A percentile compares a stretch with the other conserved stretches of the same genome.
Evolutionary conservation across 1,284 basidiomycete species (phyloP).

Genomic region (Veloporphyrellus conicus): DNA sequence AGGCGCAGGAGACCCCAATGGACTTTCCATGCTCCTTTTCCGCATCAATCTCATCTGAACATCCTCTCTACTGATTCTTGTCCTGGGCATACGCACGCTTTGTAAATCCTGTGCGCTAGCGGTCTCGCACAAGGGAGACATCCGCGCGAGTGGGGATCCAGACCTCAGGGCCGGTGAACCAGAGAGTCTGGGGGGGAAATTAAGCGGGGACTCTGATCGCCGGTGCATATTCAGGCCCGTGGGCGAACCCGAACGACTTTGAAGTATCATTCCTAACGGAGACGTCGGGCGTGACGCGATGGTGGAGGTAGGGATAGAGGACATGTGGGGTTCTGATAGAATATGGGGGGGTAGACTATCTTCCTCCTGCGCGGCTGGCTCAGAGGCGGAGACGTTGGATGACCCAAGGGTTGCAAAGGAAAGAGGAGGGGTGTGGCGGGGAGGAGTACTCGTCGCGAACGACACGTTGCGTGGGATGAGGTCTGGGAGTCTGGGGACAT

Average conservation of each 20-base stretch:
- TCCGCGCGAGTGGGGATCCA: conserved; percentile 19
- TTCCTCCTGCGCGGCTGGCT: conserved; percentile 9
- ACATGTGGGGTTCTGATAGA: conserved; percentile 2
- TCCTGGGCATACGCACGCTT: conserved; percentile 27
- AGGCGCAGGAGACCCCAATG: conserved; percentile 23
- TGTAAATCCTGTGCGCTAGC: conserved; percentile 23
- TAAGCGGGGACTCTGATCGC: conserved; percentile 25
- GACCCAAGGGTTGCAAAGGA: conserved; percentile 21
- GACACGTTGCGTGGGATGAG: conserved; percentile 23
- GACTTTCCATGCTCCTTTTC: conserved; percentile 43
- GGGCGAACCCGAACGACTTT: conserved; percentile 16
- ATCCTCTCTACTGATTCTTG: conserved; percentile 50
- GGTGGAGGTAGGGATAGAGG: background rate
- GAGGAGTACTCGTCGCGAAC: conserved; percentile 30
- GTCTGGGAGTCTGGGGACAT: conserved; percentile 18
- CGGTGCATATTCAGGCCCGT: conserved; percentile 10
- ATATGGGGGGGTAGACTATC: background rate
- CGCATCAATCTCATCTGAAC: conserved; percentile 48
- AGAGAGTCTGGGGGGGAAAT: conserved; percentile 13
- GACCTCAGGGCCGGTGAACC: conserved; percentile 21
- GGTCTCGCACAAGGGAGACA: conserved; percentile 28
- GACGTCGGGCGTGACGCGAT: conserved; percentile 7
- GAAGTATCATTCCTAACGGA: conserved; percentile 10
- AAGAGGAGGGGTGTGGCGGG: conserved; percentile 16
- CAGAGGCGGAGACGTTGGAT: conserved; percentile 13